These are phyloP conservation scores for Stylosanthes scabra DNA, from an alignment of 331 rosid genomes.

Conservation along the genomic window DNA sequence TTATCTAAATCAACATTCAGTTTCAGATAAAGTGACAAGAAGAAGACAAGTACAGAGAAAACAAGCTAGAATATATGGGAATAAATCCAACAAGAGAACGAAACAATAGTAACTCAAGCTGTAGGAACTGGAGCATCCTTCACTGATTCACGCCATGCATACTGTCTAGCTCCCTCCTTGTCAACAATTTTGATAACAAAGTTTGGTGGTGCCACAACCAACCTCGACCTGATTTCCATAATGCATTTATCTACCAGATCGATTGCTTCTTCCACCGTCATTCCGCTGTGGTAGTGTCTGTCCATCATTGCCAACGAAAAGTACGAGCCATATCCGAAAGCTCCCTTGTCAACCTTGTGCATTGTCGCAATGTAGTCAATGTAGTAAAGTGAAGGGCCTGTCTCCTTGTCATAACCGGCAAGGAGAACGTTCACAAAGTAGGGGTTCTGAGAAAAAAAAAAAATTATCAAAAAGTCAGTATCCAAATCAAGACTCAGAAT, in stretches of 20 bases:
- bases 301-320: conserved; percentile 92
- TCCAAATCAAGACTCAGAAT: too few species aligned
- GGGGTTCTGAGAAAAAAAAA: conserved; percentile 66
- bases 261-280: conserved; percentile 75
- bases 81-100: too few species aligned
- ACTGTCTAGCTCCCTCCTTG: conserved; percentile 92
- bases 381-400: conserved; percentile 87
- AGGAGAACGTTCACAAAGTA: conserved; percentile 88
- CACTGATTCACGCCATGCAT: conserved; percentile 78
- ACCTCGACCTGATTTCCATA: too few species aligned
- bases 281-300: conserved; percentile 88
- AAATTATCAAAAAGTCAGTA: neutral
- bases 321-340: conserved; percentile 95
- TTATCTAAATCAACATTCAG: too few species aligned
- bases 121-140: conserved; percentile 19
- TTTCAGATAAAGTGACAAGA: too few species aligned
- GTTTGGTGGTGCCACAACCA: conserved; percentile 93
- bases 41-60: too few species aligned
- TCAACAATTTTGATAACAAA: conserved; percentile 95
- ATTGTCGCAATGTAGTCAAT: conserved; percentile 95
- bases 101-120: conserved; percentile 37
- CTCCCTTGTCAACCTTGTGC: conserved; percentile 99
- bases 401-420: conserved; percentile 96
- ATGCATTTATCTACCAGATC: too few species aligned
- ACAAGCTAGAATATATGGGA: too few species aligned